Base-by-base conservation (phyloP, 2,329 filamentous ascomycete genomes). In the Pezicula carpinea region DNA sequence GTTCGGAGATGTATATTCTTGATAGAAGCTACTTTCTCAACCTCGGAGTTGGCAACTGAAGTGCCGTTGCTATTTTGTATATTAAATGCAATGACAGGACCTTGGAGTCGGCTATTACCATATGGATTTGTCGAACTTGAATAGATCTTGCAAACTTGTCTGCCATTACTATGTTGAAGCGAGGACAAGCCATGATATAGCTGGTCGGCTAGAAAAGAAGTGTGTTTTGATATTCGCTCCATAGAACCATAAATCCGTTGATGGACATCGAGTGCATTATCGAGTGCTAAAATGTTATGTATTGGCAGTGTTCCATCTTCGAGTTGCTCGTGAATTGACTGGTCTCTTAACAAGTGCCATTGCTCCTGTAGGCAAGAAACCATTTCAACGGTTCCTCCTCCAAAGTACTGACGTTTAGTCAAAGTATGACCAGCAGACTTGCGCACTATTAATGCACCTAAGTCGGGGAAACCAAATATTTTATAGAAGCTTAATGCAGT, bases 381-480 rank as follows among this genome's bases (percentile, higher is more conserved):
- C 76, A 92, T 86, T 58, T 96, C 90, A 1, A 96, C 92, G 1
- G 92, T 97, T 3, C 93, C 93, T 6, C 92, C 93, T 5, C 92
- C 92, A 67, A 99, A 99, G 59, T 95, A 99, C 52, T 72, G 82
- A 50, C 89, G 80, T 35, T 73, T 71, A 26, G 77, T 70, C 39
- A 96, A 82, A 3, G 85, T 62, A 33, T 75, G 64, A 6, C 79
- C 80, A 11, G 87, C 79, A 26, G 79, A 74, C 56, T 88, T 90
- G 35, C 86, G 82, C 11, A 97, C 82, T 23, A 97, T 82, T 48
- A 99, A 69, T 1, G 84, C 90, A 2, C 92, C 92, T 2, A 97
- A 72, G 62, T 97, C 89, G 0, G 92, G 92, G 54, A 96, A 96
- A 1, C 93, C 92, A 64, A 97, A 97, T n/a, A 96, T 91, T 65